These are phyloP conservation scores for Neospora caninum DNA, from an alignment of 169 alveolate species.

Conservation along the genomic window DNA sequence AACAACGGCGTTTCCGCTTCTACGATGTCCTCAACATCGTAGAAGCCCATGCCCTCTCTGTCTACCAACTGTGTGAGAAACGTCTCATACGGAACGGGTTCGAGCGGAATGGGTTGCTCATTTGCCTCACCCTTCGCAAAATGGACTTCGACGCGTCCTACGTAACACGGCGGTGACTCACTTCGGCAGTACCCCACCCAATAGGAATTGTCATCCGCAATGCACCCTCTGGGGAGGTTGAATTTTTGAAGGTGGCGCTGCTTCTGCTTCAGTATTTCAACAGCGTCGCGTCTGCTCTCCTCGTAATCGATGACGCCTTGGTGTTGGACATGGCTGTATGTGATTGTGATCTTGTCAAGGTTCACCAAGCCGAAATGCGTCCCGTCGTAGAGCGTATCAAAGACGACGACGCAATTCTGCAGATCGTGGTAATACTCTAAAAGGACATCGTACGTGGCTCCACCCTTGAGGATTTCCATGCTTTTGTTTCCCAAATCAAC, in stretches of 20 bases:
- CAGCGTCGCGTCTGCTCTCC: neutral
- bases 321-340: neutral
- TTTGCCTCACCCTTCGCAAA: neutral
- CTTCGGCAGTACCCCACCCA: conserved; percentile 15
- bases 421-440: conserved; percentile 1
- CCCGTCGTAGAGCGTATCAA: conserved; percentile 16
- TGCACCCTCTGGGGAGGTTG: conserved; percentile 18
- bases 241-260: conserved; percentile 34
- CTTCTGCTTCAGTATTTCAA: neutral
- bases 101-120: neutral
- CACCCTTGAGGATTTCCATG: neutral
- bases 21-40: neutral
- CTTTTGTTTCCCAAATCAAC: neutral
- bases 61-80: neutral
- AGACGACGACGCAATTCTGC: neutral
- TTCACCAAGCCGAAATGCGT: neutral
- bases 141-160: neutral
- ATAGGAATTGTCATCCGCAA: neutral
- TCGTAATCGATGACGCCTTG: neutral
- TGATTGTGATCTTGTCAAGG: neutral
- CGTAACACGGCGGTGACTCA: neutral
- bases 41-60: neutral
- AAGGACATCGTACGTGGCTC: neutral
- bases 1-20: neutral
- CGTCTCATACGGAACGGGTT: neutral